phyloP scores from a whole-genome alignment of 768 basidiomycete genomes.

The Tremella fuciformis region DNA sequence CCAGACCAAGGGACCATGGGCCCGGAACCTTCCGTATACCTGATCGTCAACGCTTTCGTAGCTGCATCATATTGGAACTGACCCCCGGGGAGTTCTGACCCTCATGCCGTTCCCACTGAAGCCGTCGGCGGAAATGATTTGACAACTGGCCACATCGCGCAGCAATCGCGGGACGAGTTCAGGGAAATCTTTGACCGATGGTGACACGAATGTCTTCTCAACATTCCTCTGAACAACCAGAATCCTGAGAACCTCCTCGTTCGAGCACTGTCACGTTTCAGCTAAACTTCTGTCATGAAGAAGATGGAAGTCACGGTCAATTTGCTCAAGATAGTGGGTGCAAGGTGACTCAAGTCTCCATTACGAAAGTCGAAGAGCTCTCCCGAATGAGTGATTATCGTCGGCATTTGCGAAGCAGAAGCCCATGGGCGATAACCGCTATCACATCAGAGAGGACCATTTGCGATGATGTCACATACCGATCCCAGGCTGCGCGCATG shows the following conservation, averaged over 20 bases:
- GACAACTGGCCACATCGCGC: neutral
- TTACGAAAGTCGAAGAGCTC: constrained; percentile 76
- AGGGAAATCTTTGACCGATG: constrained; percentile 27
- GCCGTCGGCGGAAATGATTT: neutral
- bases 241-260: constrained; percentile 72
- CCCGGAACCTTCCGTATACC: neutral
- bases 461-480: constrained; percentile 3
- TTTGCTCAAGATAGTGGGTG: constrained; percentile 74
- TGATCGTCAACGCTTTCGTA: neutral
- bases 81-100: neutral
- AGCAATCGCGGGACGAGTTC: neutral
- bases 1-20: constrained; percentile 10
- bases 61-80: constrained; percentile 11
- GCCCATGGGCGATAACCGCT: no score
- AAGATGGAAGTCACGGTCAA: constrained; percentile 62
- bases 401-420: neutral
- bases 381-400: constrained; percentile 55
- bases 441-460: neutral
- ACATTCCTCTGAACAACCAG: constrained; percentile 72
- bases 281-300: neutral
- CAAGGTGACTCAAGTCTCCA: constrained; percentile 66
- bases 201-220: constrained; percentile 68
- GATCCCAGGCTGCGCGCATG: constrained; percentile 26
- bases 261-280: constrained; percentile 60
- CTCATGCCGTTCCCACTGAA: neutral